Evolutionary conservation across 441 rosid species (phyloP).

Genomic region (Brassica balearica): DNA sequence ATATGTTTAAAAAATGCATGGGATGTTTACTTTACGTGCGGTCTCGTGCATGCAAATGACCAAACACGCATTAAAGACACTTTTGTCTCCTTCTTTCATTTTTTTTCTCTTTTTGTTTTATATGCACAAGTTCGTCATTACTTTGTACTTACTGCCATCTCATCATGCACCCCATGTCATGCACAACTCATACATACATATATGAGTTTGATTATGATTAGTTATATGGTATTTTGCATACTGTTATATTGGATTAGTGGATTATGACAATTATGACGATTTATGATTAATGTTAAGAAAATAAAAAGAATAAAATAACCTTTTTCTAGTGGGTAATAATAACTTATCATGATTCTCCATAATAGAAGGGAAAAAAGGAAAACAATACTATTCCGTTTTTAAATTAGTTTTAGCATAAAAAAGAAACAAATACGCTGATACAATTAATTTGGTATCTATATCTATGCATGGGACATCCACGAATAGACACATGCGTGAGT

Average conservation of each 20-base stretch:
- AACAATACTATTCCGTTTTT: neutral
- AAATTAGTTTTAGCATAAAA: constrained; percentile 15
- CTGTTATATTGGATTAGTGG: neutral
- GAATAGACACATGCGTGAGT: constrained; percentile 35
- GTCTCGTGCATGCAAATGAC: constrained; percentile 43
- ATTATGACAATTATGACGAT: neutral
- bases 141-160: constrained; percentile 36
- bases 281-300: neutral
- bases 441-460: constrained; percentile 30
- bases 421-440: neutral
- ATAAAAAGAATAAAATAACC: neutral
- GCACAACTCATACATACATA: constrained; percentile 20
- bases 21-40: constrained; percentile 39
- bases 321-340: neutral
- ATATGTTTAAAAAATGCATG: constrained; percentile 34
- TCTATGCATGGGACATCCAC: constrained; percentile 30
- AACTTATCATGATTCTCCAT: constrained; percentile 1
- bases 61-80: constrained; percentile 45
- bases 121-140: constrained; percentile 21
- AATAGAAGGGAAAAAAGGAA: neutral
- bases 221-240: neutral
- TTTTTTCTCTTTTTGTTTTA: neutral
- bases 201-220: neutral
- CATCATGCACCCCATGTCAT: constrained; percentile 33
- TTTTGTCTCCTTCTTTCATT: constrained; percentile 37